Conservation (phyloP, 257 asterid genomes). For the Gynochthodes officinalis region DNA sequence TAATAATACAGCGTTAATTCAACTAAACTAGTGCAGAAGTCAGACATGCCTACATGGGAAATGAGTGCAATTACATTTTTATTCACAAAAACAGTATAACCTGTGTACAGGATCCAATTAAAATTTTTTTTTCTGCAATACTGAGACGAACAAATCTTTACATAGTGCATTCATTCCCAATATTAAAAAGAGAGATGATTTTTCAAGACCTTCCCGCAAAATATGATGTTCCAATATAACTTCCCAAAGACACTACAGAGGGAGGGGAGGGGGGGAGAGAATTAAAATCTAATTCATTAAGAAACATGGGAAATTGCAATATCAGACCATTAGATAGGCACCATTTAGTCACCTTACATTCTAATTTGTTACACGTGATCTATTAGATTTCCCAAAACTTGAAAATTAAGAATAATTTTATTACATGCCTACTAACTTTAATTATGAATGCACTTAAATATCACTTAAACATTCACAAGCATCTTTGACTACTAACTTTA, state of each 20-base stretch:
- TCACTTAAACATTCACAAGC: too few relatives aligned
- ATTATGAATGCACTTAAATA: neutral
- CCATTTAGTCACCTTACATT: too few relatives aligned
- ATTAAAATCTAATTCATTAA: neutral
- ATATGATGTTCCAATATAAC: neutral
- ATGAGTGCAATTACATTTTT: neutral
- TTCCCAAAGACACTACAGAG: neutral
- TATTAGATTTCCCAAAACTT: too few relatives aligned
- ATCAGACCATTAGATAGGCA: too few relatives aligned
- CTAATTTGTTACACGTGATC: neutral
- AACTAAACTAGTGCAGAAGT: neutral
- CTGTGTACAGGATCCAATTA: neutral
- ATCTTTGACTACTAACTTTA: too few relatives aligned
- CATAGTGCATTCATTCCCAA: neutral
- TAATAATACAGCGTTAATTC: neutral
- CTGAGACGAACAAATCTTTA: neutral
- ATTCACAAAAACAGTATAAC: neutral
- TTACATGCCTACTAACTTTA: neutral
- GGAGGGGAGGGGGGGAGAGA: neutral
- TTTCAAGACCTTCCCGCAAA: neutral
- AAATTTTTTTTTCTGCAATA: neutral
- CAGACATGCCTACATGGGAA: neutral
- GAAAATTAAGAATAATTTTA: neutral
- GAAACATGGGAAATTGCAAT: neutral
- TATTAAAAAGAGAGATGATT: neutral